Conservation (phyloP, 805 yeast species). For the Candida ipomoeae region DNA sequence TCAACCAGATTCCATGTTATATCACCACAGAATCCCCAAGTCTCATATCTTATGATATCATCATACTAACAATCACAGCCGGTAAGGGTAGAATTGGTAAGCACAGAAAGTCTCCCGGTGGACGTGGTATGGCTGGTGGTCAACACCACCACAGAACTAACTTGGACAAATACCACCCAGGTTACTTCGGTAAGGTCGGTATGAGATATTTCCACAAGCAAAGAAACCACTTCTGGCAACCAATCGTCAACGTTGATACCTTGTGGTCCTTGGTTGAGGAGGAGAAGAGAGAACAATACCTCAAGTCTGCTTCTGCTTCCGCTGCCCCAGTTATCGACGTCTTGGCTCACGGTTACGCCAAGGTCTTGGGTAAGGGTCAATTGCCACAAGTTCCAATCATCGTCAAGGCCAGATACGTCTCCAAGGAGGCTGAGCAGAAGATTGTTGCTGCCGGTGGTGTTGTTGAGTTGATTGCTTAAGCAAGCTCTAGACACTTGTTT, state of each 20-base stretch:
- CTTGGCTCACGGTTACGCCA: conserved; percentile 99
- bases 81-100: conserved; percentile 99
- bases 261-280: conserved; percentile 95
- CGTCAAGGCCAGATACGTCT: conserved; percentile 98
- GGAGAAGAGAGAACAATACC: conserved; percentile 91
- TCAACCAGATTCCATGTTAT: neutral
- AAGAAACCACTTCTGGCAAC: conserved; percentile 93
- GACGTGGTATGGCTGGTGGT: conserved; percentile 99
- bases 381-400: conserved; percentile 97
- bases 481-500: conserved; percentile 14
- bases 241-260: conserved; percentile 96
- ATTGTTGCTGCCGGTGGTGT: conserved; percentile 99
- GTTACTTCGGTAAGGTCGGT: conserved; percentile 99
- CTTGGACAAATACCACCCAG: conserved; percentile 99
- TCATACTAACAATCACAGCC: conserved; percentile 57
- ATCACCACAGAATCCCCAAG: neutral
- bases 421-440: conserved; percentile 99
- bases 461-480: conserved; percentile 97
- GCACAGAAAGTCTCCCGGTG: conserved; percentile 99
- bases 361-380: conserved; percentile 99
- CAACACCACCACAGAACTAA: conserved; percentile 99
- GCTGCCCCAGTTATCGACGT: conserved; percentile 99
- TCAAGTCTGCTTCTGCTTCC: conserved; percentile 75
- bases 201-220: conserved; percentile 99
- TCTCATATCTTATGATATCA: neutral